Evolutionary conservation across 805 yeast genomes (phyloP), one percentile per base, ranked within the genome.

Genomic region (Candida schatavii): DNA sequence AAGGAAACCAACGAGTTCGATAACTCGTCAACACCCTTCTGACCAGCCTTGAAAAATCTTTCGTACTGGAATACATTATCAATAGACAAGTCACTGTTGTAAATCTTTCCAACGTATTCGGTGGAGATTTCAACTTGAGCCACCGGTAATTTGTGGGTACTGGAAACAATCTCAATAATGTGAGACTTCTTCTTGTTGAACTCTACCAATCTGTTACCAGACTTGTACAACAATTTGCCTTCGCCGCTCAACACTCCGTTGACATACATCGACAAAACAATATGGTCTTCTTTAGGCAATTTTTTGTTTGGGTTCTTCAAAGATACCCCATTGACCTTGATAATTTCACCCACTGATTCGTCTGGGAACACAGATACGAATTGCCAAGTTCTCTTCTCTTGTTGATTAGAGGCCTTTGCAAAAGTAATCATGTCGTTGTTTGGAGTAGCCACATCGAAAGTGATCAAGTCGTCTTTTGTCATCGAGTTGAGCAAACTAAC

Each of bases 291-390:
- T 32, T 72, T 70, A 7, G 64, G 63, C 6, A 51, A 37, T 18
- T 62, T 61, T 39, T 56, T 60, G n/a, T 62, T 55, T 2, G 61
- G 49, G 43, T 67, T 66, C 33, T 67, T 61, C 39, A 49, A 48
- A 15, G 75, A 72, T 18, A 86, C 62, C 31, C 86, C 86, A 46
- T 76, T 70, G 13, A 87, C 68, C 53, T 79, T 79, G 35, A 88
- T 74, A 27, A 77, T 69, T 57, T 88, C 96, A 27, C 90, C 85
- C 43, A 88, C 68, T 11, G 71, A 68, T 62, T 88, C 96, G 31
- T 77, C 82, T 1, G 88, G 80, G 49, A 74, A 70, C 10, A 85
- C 87, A 2, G 91, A 80, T 7, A 85, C 74, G 52, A 88, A 85
- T 41, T 77, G 79, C 95, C 95, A 88, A 5, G 60, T 47, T 20